Percentiles rank a stretch among this genome's conserved stretches.
Conservation (phyloP, 768 basidiomycete species). For the Solioccasus polychromus region DNA sequence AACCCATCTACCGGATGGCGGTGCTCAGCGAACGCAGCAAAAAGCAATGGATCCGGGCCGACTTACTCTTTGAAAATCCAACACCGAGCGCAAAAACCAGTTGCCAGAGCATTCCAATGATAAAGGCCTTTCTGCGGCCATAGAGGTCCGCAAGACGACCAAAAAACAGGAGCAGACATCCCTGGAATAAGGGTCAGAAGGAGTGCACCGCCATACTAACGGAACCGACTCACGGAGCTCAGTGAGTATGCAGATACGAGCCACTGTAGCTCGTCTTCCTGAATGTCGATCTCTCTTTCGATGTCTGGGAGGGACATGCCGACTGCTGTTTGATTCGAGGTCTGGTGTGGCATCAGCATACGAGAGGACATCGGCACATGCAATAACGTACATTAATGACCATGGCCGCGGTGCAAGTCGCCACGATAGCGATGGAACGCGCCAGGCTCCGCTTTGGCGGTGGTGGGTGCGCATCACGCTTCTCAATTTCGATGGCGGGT, state of each 20-base stretch:
- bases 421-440: conserved; percentile 30
- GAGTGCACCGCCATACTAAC: background rate
- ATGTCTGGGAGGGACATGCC: conserved; percentile 54
- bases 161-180: conserved; percentile 72
- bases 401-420: conserved; percentile 41
- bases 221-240: conserved; percentile 52
- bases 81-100: conserved; percentile 59
- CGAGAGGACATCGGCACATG: background rate
- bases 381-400: conserved; percentile 32
- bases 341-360: conserved; percentile 19
- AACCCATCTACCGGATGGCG: conserved; percentile 45
- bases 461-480: background rate
- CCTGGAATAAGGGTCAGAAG: conserved; percentile 41
- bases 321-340: conserved; percentile 40
- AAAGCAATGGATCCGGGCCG: background rate
- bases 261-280: conserved; percentile 61
- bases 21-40: background rate
- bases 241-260: conserved; percentile 63
- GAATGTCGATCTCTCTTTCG: conserved; percentile 45
- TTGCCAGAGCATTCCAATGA: conserved; percentile 55
- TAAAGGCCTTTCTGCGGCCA: conserved; percentile 68
- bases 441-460: conserved; percentile 19
- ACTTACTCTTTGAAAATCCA: conserved; percentile 56
- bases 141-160: conserved; percentile 81
- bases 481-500: conserved; percentile 10